Evolutionary conservation across 169 alveolate genomes (phyloP).

Genomic region (Fabrea salina): DNA sequence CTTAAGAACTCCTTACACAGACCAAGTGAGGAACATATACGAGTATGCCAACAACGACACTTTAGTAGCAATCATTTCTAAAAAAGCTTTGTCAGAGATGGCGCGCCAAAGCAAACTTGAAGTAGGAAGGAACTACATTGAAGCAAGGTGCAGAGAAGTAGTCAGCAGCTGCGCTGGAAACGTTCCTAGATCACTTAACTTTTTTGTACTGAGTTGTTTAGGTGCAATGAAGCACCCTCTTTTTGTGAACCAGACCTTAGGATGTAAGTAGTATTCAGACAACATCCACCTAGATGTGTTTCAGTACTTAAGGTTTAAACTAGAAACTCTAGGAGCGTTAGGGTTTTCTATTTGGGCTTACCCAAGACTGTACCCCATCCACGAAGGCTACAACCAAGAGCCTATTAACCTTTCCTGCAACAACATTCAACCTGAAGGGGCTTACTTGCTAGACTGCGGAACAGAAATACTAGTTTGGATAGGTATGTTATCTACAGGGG

Average conservation of each 20-base stretch:
- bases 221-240: constrained; percentile 48
- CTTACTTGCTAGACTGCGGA: constrained; percentile 23
- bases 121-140: constrained; percentile 26
- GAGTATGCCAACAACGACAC: constrained; percentile 58
- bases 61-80: constrained; percentile 42
- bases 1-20: constrained; percentile 89
- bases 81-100: constrained; percentile 52
- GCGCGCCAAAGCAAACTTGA: constrained; percentile 34
- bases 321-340: not conserved
- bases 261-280: constrained; percentile 10
- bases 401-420: not conserved
- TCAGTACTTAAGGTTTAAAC: not conserved
- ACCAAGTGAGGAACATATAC: constrained; percentile 67
- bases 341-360: not conserved
- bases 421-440: not conserved
- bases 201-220: constrained; percentile 40
- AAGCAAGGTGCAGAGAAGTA: constrained; percentile 35
- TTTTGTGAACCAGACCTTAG: constrained; percentile 14
- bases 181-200: constrained; percentile 36
- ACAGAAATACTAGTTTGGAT: constrained; percentile 16
- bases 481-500: constrained; percentile 20
- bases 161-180: constrained; percentile 27
- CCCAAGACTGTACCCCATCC: constrained; percentile 23
- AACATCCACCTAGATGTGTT: constrained; percentile 12
- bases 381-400: not conserved